Evolutionary conservation across 1,284 basidiomycete species (phyloP).

Genomic region (Neotropicomus parvogracilis): DNA sequence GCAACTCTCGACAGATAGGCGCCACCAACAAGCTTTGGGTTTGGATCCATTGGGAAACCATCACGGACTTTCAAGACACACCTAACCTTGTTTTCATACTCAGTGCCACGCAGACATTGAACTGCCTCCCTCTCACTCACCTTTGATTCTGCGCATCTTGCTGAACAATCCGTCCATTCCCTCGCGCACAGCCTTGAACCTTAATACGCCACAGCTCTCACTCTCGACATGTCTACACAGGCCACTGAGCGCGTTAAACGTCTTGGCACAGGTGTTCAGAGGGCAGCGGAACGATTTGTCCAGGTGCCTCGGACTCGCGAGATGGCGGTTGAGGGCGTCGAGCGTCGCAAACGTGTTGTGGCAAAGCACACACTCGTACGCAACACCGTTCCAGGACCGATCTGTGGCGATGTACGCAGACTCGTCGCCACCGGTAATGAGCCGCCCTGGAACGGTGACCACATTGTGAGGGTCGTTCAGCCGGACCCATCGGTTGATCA

Average conservation of each 20-base stretch:
- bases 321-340: conserved; percentile 46
- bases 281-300: conserved; percentile 47
- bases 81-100: conserved; percentile 20
- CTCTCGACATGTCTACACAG: conserved; percentile 57
- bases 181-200: conserved; percentile 38
- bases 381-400: conserved; percentile 44
- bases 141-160: conserved; percentile 13
- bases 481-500: conserved; percentile 35
- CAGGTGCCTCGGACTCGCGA: conserved; percentile 47
- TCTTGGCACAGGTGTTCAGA: conserved; percentile 33
- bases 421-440: conserved; percentile 28
- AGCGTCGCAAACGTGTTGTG: conserved; percentile 39
- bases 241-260: conserved; percentile 46
- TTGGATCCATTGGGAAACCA: conserved; percentile 12
- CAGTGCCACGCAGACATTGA: not conserved
- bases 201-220: conserved; percentile 46
- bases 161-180: conserved; percentile 35
- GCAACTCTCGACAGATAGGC: conserved; percentile 7
- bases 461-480: conserved; percentile 31
- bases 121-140: conserved; percentile 32
- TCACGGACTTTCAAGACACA: conserved; percentile 29
- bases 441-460: conserved; percentile 37
- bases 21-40: conserved; percentile 20
- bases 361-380: conserved; percentile 56
- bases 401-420: conserved; percentile 37